Evolutionary conservation across 306 rosid species (phyloP), one percentile per base, ranked within the genome.

Genomic region (Spatholobus suberectus): DNA sequence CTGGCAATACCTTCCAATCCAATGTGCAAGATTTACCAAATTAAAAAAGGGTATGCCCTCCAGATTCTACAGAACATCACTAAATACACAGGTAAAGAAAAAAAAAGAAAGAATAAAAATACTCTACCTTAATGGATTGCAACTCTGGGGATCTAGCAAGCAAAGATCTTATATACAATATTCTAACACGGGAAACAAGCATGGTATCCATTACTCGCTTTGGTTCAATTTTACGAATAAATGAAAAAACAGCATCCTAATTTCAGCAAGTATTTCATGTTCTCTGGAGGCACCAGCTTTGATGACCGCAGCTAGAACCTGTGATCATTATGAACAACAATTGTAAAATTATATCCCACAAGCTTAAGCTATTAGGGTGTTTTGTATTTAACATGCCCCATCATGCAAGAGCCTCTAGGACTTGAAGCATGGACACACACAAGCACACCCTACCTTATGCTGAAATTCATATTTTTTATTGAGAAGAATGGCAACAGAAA

Each of bases 201-300:
- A 94, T 91, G 81, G 94, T 90, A 82, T 94, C 98, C 98, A 94
- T 89, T 18, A 90, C 97, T 83, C 90, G 83, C 91, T 84, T 89
- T 8, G 93, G 94, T 83, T 94, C 97, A 92, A 94, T 87, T 82
- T 94, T 91, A 67, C 90, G 88, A 38, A 94, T 84, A 79, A 94
- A 94, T 58, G 89, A 89, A 86, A 94, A 94, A 76, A 94, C 94
- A 17, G 93, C 90, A 85, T 92, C 97, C 93, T 87, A 32, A 94
- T 94, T 92, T 92, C 98, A 85, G 97, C 97, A 41, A 94, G 97
- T 83, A 90, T 90, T 82, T 94, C 98, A 83, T 94, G 98, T 90
- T 94, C 98, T 81, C 97, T 90, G 76, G 94, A 89, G 49, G 98
- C 93, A 80, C 98, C 97, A 47, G 93, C 98, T 86, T 94, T 94